Base-by-base conservation (phyloP, 1,284 basidiomycete genomes). In the Ustilago hordei region DNA sequence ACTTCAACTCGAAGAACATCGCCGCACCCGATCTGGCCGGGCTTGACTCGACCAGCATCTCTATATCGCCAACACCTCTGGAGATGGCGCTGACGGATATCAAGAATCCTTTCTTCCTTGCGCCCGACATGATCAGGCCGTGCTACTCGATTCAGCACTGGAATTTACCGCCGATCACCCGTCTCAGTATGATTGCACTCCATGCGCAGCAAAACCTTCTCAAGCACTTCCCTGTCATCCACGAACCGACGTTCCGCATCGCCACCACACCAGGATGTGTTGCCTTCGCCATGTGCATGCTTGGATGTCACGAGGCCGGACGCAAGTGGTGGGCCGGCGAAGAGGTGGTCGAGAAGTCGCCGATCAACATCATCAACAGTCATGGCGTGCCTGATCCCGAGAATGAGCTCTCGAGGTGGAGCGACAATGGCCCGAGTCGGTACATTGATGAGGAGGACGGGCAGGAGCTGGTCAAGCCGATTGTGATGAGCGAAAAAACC, bases 241-340 rank as follows among this genome's bases (percentile, higher is more conserved):
- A 82, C 58, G 81, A 82, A 64, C 81, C 81, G 9, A 82, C 81
- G 23, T 82, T 82, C 62, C 78, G 81, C 39, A 67, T 82, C 41
- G 80, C 80, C 39, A 80, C 78, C 6, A 80, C 73, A 8, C 81
- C 81, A 3, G 75, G 75, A 31, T 81, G 80, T 48, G 45, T 83
- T 12, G 81, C 81, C 2, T 83, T 83, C 45, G 66, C 80, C 17
- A 71, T 74, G 55, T 81, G 80, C 56, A 83, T 81, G 78, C 75
- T 83, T 8, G 81, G 81, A 15, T 64, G 69, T 19, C 78, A 80
- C 66, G 78, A 81, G 47, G 74, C 67, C 3, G 81, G 81, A 13
- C 71, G 81, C 39, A 78, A 69, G 41, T 83, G 81, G 81, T 83
- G 80, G 80, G 80, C 70, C 3, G 81, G 81, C 43, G 75, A 80